Conservation (phyloP, 192 early-diverging fungal species). For the Entophlyctis luteolus region DNA sequence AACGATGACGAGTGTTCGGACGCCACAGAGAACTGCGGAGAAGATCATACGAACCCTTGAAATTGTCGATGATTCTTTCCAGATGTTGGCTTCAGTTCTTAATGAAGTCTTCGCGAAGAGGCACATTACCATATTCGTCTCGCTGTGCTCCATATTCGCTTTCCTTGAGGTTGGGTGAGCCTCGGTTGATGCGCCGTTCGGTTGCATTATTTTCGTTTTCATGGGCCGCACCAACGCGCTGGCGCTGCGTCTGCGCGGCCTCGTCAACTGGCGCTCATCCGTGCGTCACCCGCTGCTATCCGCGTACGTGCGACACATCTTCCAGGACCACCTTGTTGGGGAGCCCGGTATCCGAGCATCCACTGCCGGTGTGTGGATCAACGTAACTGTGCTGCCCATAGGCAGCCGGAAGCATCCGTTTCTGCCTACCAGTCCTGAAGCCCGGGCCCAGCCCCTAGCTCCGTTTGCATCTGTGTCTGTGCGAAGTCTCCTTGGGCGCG, state of each 20-base stretch:
- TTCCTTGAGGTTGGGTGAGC: too few relatives aligned
- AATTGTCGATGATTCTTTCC: too few relatives aligned
- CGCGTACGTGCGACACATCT: constrained; percentile 49
- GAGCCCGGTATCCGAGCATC: constrained; percentile 49
- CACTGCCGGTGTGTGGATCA: constrained; percentile 51
- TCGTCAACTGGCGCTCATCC: constrained; percentile 52
- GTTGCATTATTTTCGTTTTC: too few relatives aligned
- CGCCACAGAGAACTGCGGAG: background rate
- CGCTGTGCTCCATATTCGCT: too few relatives aligned
- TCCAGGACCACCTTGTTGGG: constrained; percentile 41
- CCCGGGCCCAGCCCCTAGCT: too few relatives aligned
- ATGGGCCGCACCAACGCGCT: constrained; percentile 43
- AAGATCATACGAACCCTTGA: too few relatives aligned
- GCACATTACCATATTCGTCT: too few relatives aligned
- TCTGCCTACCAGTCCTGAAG: too few relatives aligned
- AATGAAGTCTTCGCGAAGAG: too few relatives aligned
- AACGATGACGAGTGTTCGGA: constrained; percentile 11
- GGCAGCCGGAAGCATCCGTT: too few relatives aligned
- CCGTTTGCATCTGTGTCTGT: constrained; percentile 33
- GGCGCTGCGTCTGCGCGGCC: constrained; percentile 35
- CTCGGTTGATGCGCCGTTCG: too few relatives aligned
- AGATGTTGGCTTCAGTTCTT: too few relatives aligned
- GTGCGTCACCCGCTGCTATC: constrained; percentile 44
- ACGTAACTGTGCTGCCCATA: constrained; percentile 43
- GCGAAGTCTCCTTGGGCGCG: constrained; percentile 34